phyloP scores from a whole-genome alignment of 2,329 filamentous ascomycete species.

The Didymella arachidicola region DNA sequence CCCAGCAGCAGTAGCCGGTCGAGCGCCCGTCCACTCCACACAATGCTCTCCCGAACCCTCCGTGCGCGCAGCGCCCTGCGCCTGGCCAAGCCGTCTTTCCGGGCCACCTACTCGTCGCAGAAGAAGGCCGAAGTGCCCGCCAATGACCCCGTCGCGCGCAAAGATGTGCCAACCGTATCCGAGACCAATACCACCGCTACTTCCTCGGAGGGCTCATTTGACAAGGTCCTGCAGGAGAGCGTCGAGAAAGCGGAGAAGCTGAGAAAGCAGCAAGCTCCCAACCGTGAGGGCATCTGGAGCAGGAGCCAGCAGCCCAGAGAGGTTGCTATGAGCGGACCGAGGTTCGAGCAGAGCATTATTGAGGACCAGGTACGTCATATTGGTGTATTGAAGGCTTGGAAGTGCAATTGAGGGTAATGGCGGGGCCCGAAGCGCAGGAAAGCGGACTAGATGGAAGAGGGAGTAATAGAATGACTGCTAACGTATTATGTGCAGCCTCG shows the following conservation, averaged over 20 bases:
- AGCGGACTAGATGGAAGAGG: neutral
- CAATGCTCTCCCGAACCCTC: slow-evolving; percentile 40
- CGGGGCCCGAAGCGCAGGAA: neutral
- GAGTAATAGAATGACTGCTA: neutral
- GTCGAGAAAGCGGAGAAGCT: slow-evolving; percentile 62
- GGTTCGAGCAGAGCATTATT: slow-evolving; percentile 98
- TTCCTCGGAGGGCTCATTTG: slow-evolving; percentile 58
- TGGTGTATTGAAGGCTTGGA: neutral
- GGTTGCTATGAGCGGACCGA: slow-evolving; percentile 87
- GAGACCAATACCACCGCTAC: slow-evolving; percentile 67
- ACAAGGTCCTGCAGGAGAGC: slow-evolving; percentile 64
- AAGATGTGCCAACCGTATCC: slow-evolving; percentile 61
- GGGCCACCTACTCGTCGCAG: slow-evolving; percentile 35
- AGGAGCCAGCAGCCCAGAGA: slow-evolving; percentile 81
- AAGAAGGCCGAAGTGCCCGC: slow-evolving; percentile 64
- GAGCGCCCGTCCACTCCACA: slow-evolving; percentile 13
- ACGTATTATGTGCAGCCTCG: slow-evolving; percentile 69
- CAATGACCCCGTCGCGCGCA: slow-evolving; percentile 66
- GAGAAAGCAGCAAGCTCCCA: slow-evolving; percentile 80
- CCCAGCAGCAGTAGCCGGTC: slow-evolving; percentile 10
- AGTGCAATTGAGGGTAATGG: slow-evolving; percentile 2
- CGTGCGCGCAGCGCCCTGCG: slow-evolving; percentile 42
- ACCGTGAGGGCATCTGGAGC: slow-evolving; percentile 82
- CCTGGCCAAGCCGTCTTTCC: slow-evolving; percentile 33
- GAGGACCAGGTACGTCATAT: slow-evolving; percentile 76